Base-by-base conservation (phyloP, 2,329 filamentous ascomycete genomes). In the Aspergillus melleus region DNA sequence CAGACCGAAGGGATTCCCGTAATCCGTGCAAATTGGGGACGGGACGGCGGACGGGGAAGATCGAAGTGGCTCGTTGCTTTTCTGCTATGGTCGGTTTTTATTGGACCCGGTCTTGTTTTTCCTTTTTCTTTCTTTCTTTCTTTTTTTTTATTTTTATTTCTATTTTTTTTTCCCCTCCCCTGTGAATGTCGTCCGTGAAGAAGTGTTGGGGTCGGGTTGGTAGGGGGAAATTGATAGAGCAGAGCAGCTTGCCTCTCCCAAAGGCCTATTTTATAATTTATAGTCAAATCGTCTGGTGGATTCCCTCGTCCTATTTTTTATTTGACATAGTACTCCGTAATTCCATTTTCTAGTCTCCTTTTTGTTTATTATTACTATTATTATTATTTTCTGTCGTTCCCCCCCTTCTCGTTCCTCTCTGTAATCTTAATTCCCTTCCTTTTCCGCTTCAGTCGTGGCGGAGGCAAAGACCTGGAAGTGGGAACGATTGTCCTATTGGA, bases 31-130 rank as follows among this genome's bases (percentile, higher is more conserved):
- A 62, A 62, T 59, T 57, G 62, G 62, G 64, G 60, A 61, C 54
- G 63, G 58, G 49, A 63, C 53, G 61, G 54, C 55, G 59, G 61
- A 64, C 57, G 63, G 58, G 58, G 62, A 57, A 66, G 58, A 59
- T 61, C 56, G 52, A 57, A 53, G 56, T 60, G 54, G 52, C 52
- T 54, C 49, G 49, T 49, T 49, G 49, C 55, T 47, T 52, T 26
- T 44, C 54, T 49, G 26, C 26, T 26, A 8, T 6, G 26, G 26
- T 8, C 26, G 26, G 26, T 26, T 26, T 26, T 26, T 26, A 26
- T 26, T 26, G 26, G 26, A 29, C 26, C 26, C 6, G 8, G 6
- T 58, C n/a, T n/a, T n/a, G n/a, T n/a, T n/a, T n/a, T n/a, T n/a
- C n/a, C n/a, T n/a, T n/a, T n/a, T n/a, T n/a, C n/a, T n/a, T n/a